These are phyloP conservation scores for Cylindrotheca fusiformis DNA, from an alignment of 108 stramenopile genomes.

Conservation along the genomic window DNA sequence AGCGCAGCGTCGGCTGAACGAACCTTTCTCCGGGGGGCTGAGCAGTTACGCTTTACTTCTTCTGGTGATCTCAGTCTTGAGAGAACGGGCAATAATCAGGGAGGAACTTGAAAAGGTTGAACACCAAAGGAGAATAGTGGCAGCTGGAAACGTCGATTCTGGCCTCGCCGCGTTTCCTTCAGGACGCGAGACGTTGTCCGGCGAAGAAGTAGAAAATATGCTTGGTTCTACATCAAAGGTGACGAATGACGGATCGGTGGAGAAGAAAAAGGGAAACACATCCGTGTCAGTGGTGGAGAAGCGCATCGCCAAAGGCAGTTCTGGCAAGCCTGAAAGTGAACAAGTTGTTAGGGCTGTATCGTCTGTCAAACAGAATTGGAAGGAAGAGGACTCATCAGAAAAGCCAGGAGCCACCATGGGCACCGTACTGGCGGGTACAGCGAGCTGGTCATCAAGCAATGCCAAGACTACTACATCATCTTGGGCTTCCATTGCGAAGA, in stretches of 20 bases:
- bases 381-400: slow-evolving; percentile 12
- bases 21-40: slow-evolving; percentile 94
- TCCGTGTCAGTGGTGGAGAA: neutral
- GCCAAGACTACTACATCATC: slow-evolving; percentile 34
- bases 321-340: neutral
- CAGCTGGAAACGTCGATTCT: slow-evolving; percentile 25
- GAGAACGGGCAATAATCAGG: slow-evolving; percentile 71
- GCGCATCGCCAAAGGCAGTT: neutral
- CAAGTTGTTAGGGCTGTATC: neutral
- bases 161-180: no score
- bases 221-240: neutral
- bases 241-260: neutral
- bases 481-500: slow-evolving; percentile 65
- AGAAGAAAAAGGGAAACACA: neutral
- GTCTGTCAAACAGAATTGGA: neutral
- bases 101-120: slow-evolving; percentile 71
- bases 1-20: slow-evolving; percentile 86
- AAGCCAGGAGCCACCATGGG: neutral
- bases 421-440: neutral
- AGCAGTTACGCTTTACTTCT: slow-evolving; percentile 93
- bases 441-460: no score
- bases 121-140: slow-evolving; percentile 60
- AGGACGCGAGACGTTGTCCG: neutral
- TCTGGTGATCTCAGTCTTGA: slow-evolving; percentile 76
- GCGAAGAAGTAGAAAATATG: neutral